Conservation (phyloP, 1,139 yeast species). For the Nadsonia starkeyi-henricii region DNA sequence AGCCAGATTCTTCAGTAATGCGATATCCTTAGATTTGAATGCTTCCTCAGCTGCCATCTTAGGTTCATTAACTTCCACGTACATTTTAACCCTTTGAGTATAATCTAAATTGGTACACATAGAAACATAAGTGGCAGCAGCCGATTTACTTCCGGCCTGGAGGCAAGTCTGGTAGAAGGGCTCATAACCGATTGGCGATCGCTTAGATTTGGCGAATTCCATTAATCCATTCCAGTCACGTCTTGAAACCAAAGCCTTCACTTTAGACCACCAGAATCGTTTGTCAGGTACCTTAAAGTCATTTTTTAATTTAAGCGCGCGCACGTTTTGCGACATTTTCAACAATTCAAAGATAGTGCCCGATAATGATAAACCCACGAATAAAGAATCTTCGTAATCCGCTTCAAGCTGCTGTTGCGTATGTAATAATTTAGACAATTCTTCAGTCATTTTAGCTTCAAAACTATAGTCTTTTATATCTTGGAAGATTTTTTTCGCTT, state of each 20-base stretch:
- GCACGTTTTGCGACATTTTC: conserved; percentile 41
- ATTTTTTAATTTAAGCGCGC: conserved; percentile 42
- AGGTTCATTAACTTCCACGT: conserved; percentile 39
- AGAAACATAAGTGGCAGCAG: conserved; percentile 29
- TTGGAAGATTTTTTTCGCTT: conserved; percentile 16
- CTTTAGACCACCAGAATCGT: conserved; percentile 49
- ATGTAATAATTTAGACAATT: conserved; percentile 37
- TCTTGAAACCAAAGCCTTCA: conserved; percentile 37
- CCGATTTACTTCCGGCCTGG: conserved; percentile 33
- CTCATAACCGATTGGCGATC: conserved; percentile 62
- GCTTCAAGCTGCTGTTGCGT: conserved; percentile 40
- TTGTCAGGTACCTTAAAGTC: conserved; percentile 51
- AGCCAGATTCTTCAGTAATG: conserved; percentile 27
- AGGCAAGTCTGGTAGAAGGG: conserved; percentile 45
- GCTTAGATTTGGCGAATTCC: conserved; percentile 33
- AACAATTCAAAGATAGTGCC: conserved; percentile 44
- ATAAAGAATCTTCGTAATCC: conserved; percentile 38
- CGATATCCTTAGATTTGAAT: conserved; percentile 37
- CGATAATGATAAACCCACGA: conserved; percentile 39
- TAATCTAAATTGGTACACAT: conserved; percentile 24
- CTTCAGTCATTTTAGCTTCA: conserved; percentile 27
- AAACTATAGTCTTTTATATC: conserved; percentile 18
- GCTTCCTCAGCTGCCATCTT: conserved; percentile 51
- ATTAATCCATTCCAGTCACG: conserved; percentile 52
- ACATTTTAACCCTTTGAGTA: conserved; percentile 35